phyloP scores from a whole-genome alignment of 2,329 filamentous ascomycete species.

The Fusarium nodosum region DNA sequence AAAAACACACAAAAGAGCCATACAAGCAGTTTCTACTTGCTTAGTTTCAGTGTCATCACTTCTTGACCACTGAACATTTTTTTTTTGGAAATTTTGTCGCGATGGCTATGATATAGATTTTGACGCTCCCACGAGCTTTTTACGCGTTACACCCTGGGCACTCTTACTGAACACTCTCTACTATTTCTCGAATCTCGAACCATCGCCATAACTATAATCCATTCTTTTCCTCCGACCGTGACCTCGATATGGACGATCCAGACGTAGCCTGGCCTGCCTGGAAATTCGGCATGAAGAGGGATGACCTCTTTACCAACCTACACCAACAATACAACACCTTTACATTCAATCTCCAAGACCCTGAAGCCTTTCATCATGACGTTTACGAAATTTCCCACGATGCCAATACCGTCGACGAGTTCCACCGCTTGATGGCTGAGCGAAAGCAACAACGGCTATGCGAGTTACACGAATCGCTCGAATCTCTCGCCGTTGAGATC shows the following conservation, averaged over 20 bases:
- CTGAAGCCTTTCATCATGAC: conserved; percentile 72
- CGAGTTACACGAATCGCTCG: conserved; percentile 68
- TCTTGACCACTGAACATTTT: conserved; percentile 42
- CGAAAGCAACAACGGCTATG: conserved; percentile 67
- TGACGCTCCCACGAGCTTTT: conserved; percentile 48
- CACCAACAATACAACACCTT: conserved; percentile 73
- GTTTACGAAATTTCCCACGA: conserved; percentile 69
- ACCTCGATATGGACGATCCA: conserved; percentile 68
- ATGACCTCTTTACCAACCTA: conserved; percentile 69
- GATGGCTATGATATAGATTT: conserved; percentile 50
- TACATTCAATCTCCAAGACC: conserved; percentile 68
- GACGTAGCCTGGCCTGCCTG: conserved; percentile 69
- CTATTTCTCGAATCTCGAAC: conserved; percentile 19
- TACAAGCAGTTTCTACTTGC: conserved; percentile 26
- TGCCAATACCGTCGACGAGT: conserved; percentile 65
- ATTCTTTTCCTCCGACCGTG: conserved; percentile 58
- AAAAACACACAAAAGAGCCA: conserved; percentile 32
- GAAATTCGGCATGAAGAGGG: conserved; percentile 73
- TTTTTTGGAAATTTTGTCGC: conserved; percentile 25
- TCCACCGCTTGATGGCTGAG: conserved; percentile 66
- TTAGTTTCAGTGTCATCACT: conserved; percentile 43
- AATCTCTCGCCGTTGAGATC: conserved; percentile 71
- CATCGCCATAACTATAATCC: conserved; percentile 20
- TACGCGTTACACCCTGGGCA: conserved; percentile 42
- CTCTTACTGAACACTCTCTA: conserved; percentile 42